These are phyloP conservation scores for Aspergillus conjunctus DNA, from an alignment of 495 filamentous ascomycete species.

Conservation along the genomic window DNA sequence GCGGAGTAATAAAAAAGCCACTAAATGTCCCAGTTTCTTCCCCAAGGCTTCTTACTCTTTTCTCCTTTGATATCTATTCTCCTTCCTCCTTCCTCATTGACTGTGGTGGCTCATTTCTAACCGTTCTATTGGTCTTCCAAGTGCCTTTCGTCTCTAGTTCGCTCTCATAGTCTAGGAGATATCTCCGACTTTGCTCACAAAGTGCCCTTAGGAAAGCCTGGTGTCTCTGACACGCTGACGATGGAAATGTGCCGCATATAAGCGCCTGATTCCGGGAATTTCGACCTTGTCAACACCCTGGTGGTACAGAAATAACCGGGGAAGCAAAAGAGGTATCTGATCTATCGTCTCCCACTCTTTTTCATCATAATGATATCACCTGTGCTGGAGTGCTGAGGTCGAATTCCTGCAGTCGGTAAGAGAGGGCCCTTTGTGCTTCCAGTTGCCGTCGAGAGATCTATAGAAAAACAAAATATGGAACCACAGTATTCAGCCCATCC, in stretches of 20 bases:
- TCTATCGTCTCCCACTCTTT: background rate
- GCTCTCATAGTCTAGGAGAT: background rate
- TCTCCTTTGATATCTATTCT: conserved; percentile 10
- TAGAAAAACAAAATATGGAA: background rate
- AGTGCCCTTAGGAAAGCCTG: conserved; percentile 12
- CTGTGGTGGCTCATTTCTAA: conserved; percentile 10
- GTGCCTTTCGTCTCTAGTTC: conserved; percentile 10
- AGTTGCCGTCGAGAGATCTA: background rate
- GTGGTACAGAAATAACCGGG: conserved; percentile 13
- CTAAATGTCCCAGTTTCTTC: conserved; percentile 10
- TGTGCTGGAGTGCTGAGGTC: conserved; percentile 10
- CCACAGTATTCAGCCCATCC: conserved; percentile 13
- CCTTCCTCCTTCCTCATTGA: background rate
- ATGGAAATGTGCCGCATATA: conserved; percentile 16
- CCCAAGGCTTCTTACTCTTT: background rate
- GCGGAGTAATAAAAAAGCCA: conserved; percentile 17
- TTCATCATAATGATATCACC: conserved; percentile 10
- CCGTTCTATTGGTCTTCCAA: conserved; percentile 5
- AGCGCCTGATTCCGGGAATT: conserved; percentile 21
- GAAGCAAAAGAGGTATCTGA: background rate
- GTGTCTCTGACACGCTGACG: conserved; percentile 13
- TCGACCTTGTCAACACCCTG: conserved; percentile 4
- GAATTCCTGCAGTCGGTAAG: conserved; percentile 4
- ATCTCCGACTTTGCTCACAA: conserved; percentile 8
- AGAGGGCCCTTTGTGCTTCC: background rate